Percentiles rank a stretch among this genome's conserved stretches.
Conservation (phyloP, 768 basidiomycete species). For the Boletales sp. region DNA sequence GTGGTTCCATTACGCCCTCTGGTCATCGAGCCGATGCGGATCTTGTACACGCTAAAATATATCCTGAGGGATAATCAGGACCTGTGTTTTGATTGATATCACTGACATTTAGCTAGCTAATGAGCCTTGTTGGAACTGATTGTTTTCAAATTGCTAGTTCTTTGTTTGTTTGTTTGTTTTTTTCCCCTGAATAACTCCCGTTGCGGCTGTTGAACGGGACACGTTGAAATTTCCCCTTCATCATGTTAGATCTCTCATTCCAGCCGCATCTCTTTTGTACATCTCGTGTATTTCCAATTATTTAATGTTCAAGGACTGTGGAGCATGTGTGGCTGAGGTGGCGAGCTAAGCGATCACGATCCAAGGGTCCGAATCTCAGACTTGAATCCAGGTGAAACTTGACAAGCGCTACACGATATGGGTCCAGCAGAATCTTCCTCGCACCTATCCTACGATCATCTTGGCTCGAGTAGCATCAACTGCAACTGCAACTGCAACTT, state of each 20-base stretch:
- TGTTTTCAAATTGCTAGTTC: not conserved
- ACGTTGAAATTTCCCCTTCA: not conserved
- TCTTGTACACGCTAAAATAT: conserved; percentile 1
- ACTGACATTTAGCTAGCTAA: conserved; percentile 4
- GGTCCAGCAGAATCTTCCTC: too few species aligned
- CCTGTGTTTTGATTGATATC: conserved; percentile 9
- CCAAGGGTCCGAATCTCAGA: too few species aligned
- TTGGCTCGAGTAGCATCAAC: too few species aligned
- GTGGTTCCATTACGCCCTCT: not conserved
- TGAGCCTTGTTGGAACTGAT: not conserved
- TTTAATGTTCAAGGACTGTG: not conserved
- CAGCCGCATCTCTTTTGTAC: not conserved
- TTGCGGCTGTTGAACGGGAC: not conserved
- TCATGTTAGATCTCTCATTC: not conserved
- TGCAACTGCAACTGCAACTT: too few species aligned
- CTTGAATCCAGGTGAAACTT: not conserved
- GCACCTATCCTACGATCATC: too few species aligned
- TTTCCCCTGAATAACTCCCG: too few species aligned
- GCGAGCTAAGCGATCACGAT: not conserved
- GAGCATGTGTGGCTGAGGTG: conserved; percentile 1
- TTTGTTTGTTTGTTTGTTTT: not conserved
- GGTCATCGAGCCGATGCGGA: not conserved
- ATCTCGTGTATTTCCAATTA: conserved; percentile 10
- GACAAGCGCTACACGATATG: too few species aligned
- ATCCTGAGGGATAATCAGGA: not conserved